Evolutionary conservation across 345 rosid genomes (phyloP), one percentile per base, ranked within the genome.

Genomic region (Hibiscus tridactylites): DNA sequence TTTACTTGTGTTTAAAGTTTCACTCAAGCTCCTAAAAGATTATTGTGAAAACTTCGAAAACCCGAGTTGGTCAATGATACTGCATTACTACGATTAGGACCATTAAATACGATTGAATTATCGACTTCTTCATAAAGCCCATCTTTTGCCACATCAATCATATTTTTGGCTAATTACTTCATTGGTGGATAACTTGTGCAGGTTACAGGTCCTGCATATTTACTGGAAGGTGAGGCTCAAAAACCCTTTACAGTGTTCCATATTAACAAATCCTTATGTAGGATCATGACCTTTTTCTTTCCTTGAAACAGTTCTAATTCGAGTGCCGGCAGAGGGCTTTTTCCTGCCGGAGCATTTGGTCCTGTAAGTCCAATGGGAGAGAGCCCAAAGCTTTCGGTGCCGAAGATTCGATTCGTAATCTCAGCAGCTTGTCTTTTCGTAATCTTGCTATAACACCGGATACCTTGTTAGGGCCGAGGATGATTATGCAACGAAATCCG

Each of bases 161-260:
- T 47, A 46, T 47, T 47, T 35, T 33, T 16, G 53, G 29, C 56
- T 77, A 26, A 71, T 73, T 33, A 37, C 59, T 59, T n/a, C 19
- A 33, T 52, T 29, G 35, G 31, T 10, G 53, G 28, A 52, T 19
- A 13, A 56, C 6, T 57, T 42, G 68, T 87, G 83, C 85, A 93
- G 98, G 98, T 83, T 67, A 85, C 77, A 87, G 86, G 69, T 77
- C 90, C 65, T 93, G 98, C 72, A 70, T 68, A 33, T 93, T 81
- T 76, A 78, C 91, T 0, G 96, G 98, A 83, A 93, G 98, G 98
- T 93, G 79, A 84, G 81, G 46, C 69, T 71, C 52, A 6, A 50
- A 6, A 71, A 33, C 13, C 49, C 29, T 9, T 73, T 65, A 24
- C 65, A 24, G 13, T 29, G 46, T 15, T 72, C 21, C 12, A 9